Evolutionary conservation across 108 stramenopile species (phyloP).

Genomic region (Pseudonitzschia multistriata): DNA sequence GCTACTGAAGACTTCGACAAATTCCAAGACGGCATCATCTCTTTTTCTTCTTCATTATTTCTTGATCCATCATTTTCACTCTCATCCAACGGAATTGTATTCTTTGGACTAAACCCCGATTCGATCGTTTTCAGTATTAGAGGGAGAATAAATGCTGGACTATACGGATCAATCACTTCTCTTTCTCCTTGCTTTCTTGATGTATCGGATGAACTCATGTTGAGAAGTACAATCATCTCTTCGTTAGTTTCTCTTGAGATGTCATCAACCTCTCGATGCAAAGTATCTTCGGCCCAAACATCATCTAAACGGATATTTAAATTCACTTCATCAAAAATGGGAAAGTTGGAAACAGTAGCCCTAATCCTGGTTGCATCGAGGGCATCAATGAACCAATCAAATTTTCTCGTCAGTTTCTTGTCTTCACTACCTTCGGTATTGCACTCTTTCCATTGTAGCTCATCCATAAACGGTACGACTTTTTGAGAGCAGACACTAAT

Average conservation of each 20-base stretch:
- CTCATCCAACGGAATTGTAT: background rate
- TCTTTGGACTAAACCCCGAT: constrained; percentile 8
- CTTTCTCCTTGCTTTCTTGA: background rate
- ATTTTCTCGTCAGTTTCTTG: constrained; percentile 13
- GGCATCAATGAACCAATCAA: constrained; percentile 65
- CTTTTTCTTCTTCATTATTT: background rate
- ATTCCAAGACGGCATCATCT: background rate
- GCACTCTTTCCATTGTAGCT: constrained; percentile 34
- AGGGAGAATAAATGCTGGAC: constrained; percentile 75
- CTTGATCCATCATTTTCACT: background rate
- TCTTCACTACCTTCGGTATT: background rate
- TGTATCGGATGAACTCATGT: background rate
- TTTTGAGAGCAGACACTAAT: constrained; percentile 10
- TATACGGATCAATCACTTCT: constrained; percentile 51
- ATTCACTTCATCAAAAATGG: constrained; percentile 39
- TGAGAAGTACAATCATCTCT: background rate
- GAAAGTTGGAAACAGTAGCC: constrained; percentile 55
- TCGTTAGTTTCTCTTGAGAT: background rate
- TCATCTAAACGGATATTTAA: background rate
- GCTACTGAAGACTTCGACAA: constrained; percentile 8
- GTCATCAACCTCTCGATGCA: background rate
- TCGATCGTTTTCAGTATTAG: constrained; percentile 38
- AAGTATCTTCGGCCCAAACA: background rate
- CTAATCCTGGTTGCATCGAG: constrained; percentile 54
- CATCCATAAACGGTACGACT: constrained; percentile 13